A percentile compares a stretch with the other conserved stretches of the same genome.
phyloP scores from a whole-genome alignment of 352 stramenopile species.

The Pythium diclinum region DNA sequence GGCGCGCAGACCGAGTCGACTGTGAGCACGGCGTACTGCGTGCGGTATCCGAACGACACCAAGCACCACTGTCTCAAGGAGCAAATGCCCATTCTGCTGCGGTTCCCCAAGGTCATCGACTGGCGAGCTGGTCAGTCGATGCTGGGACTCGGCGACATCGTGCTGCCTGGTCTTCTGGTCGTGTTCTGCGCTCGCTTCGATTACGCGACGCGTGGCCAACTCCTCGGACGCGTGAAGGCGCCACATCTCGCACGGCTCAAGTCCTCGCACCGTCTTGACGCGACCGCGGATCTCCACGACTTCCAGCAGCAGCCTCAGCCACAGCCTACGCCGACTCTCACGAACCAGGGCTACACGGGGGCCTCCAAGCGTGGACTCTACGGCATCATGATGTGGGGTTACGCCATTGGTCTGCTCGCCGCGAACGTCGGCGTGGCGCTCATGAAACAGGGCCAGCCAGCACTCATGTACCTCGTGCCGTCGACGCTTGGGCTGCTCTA shows the following conservation, averaged over 20 bases:
- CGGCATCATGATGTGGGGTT: slow-evolving; percentile 89
- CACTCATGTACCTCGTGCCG: slow-evolving; percentile 95
- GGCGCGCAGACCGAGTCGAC: slow-evolving; percentile 53
- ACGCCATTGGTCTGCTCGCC: slow-evolving; percentile 91
- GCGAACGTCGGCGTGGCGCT: slow-evolving; percentile 93
- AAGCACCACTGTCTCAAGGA: slow-evolving; percentile 64
- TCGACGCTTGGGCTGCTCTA: slow-evolving; percentile 86
- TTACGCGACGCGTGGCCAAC: slow-evolving; percentile 74
- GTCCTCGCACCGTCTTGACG: slow-evolving; percentile 28
- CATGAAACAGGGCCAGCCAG: slow-evolving; percentile 92
- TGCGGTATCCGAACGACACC: slow-evolving; percentile 71
- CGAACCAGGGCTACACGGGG: slow-evolving; percentile 6
- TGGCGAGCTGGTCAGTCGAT: slow-evolving; percentile 91
- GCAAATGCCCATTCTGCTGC: slow-evolving; percentile 93
- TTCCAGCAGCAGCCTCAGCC: slow-evolving; percentile 6
- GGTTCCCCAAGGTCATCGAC: slow-evolving; percentile 92
- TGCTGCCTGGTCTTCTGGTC: slow-evolving; percentile 93
- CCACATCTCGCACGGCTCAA: slow-evolving; percentile 46
- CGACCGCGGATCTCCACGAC: not conserved
- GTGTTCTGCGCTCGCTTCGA: slow-evolving; percentile 95
- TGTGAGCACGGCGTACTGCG: slow-evolving; percentile 51
- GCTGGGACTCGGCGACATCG: slow-evolving; percentile 96
- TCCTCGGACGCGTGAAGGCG: slow-evolving; percentile 55
- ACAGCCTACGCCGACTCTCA: slow-evolving; percentile 43
- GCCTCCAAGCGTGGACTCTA: slow-evolving; percentile 55